phyloP scores from a whole-genome alignment of 2,329 filamentous ascomycete species.

The Leptodontidium sp. region DNA sequence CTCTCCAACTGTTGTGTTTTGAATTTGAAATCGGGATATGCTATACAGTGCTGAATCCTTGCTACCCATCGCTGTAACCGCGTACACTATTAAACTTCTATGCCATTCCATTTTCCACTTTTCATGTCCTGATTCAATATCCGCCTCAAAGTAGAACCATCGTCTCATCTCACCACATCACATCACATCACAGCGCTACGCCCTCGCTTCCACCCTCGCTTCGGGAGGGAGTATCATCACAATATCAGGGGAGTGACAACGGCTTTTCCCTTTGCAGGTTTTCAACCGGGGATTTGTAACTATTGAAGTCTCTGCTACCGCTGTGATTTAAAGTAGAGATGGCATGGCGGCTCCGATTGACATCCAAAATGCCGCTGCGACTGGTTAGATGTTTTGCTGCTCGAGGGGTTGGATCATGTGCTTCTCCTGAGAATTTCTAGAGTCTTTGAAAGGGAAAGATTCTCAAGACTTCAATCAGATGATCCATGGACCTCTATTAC shows the following conservation, averaged over 20 bases:
- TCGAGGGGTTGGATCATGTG: no score
- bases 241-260: not conserved
- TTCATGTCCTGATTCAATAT: not conserved
- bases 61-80: not conserved
- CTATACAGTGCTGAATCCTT: not conserved
- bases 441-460: no score
- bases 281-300: not conserved
- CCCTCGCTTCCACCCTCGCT: not conserved
- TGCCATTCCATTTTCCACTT: not conserved
- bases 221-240: not conserved
- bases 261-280: not conserved
- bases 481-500: no score
- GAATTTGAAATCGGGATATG: not conserved
- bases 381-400: no score
- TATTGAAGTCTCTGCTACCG: conserved; percentile 9
- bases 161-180: conserved; percentile 11
- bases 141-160: not conserved
- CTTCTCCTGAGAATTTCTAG: no score
- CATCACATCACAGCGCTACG: conserved; percentile 13
- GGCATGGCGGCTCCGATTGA: no score
- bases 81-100: not conserved
- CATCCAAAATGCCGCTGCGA: no score
- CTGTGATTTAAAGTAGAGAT: not conserved
- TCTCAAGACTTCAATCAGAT: not conserved
- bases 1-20: not conserved